A percentile compares a stretch with the other conserved stretches of the same genome.
phyloP scores from a whole-genome alignment of 129 eudicot species.

The Cynara cardunculus region DNA sequence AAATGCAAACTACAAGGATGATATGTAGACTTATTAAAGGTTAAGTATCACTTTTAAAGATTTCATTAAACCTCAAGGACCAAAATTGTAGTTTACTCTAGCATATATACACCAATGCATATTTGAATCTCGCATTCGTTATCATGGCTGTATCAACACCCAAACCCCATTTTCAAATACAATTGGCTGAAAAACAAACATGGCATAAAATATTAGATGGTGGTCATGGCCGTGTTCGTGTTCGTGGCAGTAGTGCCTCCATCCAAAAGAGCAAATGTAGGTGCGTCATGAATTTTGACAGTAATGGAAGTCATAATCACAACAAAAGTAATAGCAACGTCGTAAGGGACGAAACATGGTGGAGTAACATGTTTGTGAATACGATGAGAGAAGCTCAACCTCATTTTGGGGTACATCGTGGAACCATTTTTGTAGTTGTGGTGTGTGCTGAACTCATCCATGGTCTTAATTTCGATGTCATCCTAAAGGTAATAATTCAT shows the following conservation, averaged over 20 bases:
- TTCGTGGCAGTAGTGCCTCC: neutral
- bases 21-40: no score
- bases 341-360: neutral
- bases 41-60: no score
- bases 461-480: constrained; percentile 32
- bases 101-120: neutral
- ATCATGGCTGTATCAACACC: constrained; percentile 18
- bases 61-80: no score
- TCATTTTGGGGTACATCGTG: constrained; percentile 47
- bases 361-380: constrained; percentile 33
- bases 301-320: neutral
- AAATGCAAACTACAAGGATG: no score
- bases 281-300: constrained; percentile 4
- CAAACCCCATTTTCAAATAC: constrained; percentile 2
- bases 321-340: neutral
- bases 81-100: no score
- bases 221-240: no score
- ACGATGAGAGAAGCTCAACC: constrained; percentile 67
- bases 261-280: constrained; percentile 5
- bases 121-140: neutral
- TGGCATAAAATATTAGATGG: neutral
- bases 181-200: neutral
- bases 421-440: constrained; percentile 50
- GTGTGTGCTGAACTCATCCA: constrained; percentile 41
- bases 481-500: constrained; percentile 42